These are phyloP conservation scores for Alternaria sp. DNA, from an alignment of 2,329 filamentous ascomycete species.

Conservation along the genomic window DNA sequence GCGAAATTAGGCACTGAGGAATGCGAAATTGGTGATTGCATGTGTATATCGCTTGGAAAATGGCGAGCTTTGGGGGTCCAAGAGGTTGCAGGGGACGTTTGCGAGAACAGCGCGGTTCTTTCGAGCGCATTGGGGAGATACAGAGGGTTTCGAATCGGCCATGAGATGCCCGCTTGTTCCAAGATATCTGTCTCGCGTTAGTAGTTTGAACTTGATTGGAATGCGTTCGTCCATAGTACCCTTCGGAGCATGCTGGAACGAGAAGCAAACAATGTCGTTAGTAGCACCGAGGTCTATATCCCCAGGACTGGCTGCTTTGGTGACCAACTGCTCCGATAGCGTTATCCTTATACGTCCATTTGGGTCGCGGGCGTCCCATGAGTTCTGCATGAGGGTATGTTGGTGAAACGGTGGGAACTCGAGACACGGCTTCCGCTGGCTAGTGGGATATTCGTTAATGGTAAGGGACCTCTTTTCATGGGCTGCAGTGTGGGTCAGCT, in stretches of 20 bases:
- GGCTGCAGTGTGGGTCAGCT: constrained; percentile 24
- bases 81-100: constrained; percentile 6
- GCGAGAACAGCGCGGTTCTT: constrained; percentile 4
- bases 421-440: constrained; percentile 63
- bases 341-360: constrained; percentile 78
- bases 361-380: constrained; percentile 76
- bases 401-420: constrained; percentile 76
- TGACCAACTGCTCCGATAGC: constrained; percentile 73
- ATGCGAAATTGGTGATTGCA: constrained; percentile 25
- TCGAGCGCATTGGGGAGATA: constrained; percentile 30
- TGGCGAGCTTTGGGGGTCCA: constrained; percentile 12
- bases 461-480: constrained; percentile 37
- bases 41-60: constrained; percentile 9
- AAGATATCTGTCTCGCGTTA: constrained; percentile 67
- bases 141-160: constrained; percentile 66
- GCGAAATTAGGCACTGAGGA: constrained; percentile 17
- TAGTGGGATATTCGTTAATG: constrained; percentile 57
- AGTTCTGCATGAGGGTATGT: constrained; percentile 71
- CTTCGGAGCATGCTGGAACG: constrained; percentile 84
- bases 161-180: constrained; percentile 77
- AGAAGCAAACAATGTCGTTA: constrained; percentile 78
- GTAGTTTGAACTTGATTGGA: background rate
- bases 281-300: constrained; percentile 65
- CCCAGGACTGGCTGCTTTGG: constrained; percentile 30
- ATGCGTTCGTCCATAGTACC: constrained; percentile 60